Evolutionary conservation across 2,329 filamentous ascomycete genomes (phyloP).

Genomic region (Onygenales sp.): DNA sequence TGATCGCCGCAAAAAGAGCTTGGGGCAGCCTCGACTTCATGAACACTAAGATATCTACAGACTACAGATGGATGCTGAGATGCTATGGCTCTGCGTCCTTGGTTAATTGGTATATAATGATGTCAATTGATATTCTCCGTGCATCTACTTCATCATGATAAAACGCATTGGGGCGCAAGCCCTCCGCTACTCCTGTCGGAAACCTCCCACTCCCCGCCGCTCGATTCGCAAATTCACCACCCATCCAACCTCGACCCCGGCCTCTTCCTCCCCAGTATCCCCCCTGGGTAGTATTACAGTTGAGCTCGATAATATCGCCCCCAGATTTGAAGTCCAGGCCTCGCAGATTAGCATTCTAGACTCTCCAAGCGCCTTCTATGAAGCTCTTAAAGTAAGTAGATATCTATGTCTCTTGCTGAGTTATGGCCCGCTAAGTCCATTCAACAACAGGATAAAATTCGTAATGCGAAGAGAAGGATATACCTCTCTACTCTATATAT

Average conservation of each 20-base stretch:
- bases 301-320: conserved; percentile 80
- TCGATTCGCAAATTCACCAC: conserved; percentile 31
- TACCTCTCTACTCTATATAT: conserved; percentile 97
- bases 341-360: conserved; percentile 71
- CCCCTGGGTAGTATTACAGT: conserved; percentile 52
- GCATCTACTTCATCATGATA: conserved; percentile 22
- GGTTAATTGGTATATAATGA: neutral
- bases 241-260: conserved; percentile 14
- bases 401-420: no score
- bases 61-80: no score
- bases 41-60: neutral
- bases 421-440: conserved; percentile 7
- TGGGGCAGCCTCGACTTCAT: neutral
- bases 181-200: conserved; percentile 25
- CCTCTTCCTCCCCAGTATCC: conserved; percentile 21
- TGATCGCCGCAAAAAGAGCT: neutral
- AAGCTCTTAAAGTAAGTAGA: conserved; percentile 66
- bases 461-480: conserved; percentile 64
- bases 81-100: neutral
- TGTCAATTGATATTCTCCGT: neutral
- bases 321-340: conserved; percentile 77
- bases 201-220: conserved; percentile 22
- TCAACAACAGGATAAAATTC: conserved; percentile 61
- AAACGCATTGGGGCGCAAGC: conserved; percentile 29
- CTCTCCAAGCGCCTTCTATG: conserved; percentile 82